Evolutionary conservation across 2,329 filamentous ascomycete species (phyloP).

Genomic region (Xylariaceae sp.): DNA sequence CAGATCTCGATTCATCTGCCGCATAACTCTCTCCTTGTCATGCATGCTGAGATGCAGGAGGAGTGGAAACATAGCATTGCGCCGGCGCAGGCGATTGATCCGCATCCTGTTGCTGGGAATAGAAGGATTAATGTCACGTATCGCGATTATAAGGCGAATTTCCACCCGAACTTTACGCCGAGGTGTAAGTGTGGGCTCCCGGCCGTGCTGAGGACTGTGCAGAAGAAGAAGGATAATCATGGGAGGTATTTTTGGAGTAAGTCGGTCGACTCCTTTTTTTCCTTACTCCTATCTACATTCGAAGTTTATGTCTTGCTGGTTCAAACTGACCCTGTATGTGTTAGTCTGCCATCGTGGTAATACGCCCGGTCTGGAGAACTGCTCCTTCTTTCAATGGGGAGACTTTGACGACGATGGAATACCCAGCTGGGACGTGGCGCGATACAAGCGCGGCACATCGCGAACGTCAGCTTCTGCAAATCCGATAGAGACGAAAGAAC

Average conservation of each 20-base stretch:
- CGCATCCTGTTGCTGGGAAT: slow-evolving; percentile 75
- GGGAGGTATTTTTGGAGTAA: slow-evolving; percentile 79
- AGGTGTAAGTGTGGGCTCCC: slow-evolving; percentile 70
- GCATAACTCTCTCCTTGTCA: slow-evolving; percentile 87
- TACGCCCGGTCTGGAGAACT: slow-evolving; percentile 62
- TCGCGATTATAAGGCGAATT: slow-evolving; percentile 69
- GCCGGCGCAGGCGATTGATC: slow-evolving; percentile 69
- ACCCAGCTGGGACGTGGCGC: slow-evolving; percentile 53
- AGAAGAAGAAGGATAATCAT: slow-evolving; percentile 67
- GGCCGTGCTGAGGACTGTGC: slow-evolving; percentile 67
- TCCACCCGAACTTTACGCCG: slow-evolving; percentile 75
- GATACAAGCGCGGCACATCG: slow-evolving; percentile 21
- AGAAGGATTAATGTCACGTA: slow-evolving; percentile 92
- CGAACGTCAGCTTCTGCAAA: not conserved
- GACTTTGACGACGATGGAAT: slow-evolving; percentile 82
- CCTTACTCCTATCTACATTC: not conserved
- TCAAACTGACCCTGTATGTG: slow-evolving; percentile 4
- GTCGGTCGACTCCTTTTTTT: not conserved
- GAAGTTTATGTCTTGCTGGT: not conserved
- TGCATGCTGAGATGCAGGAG: slow-evolving; percentile 98
- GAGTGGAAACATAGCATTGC: slow-evolving; percentile 89
- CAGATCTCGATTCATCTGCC: slow-evolving; percentile 91
- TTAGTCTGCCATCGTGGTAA: slow-evolving; percentile 71
- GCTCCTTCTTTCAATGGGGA: slow-evolving; percentile 79
- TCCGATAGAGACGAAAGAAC: not conserved